Evolutionary conservation across 164 flowering plant genomes (phyloP), one percentile per base, ranked within the genome.

Genomic region (Magnolia sinica): DNA sequence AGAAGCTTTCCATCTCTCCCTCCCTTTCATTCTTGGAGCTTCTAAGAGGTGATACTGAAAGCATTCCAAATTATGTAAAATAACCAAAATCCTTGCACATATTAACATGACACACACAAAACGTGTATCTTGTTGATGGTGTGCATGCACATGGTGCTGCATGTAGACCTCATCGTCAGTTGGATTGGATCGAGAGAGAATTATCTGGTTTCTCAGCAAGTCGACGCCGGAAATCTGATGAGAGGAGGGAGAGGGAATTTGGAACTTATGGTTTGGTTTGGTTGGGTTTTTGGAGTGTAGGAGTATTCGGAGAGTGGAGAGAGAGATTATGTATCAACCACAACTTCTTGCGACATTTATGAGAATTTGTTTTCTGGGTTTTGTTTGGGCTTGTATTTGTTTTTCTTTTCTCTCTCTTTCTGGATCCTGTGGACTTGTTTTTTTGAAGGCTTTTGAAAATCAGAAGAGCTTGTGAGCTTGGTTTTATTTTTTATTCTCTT

Each of bases 41-140:
- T 81, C 83, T 81, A 82, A 88, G 76, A 71, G 96, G 82, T 71
- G 91, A 80, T 80, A 91, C 86, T 66, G 94, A 94, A 76, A 91
- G 89, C 93, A 90, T 91, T 73, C 77, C 86, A 85, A 78, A 55
- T 55, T 70, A 71, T 64, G 72, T 2, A 52, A 52, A 14, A 37
- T 5, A 76, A 58, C 7, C 16, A n/a, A 20, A 51, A 18, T n/a
- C 20, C 10, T 23, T 9, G 4, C 4, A 37, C n/a, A 27, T 31
- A 37, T 50, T 64, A 31, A 5, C 58, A 23, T 11, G 71, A 29
- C 29, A 31, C 20, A 68, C 1, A 19, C n/a, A 37, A 7, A 16
- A 31, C 50, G 31, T 68, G 50, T 31, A 18, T 2, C 14, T 10
- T 14, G 49, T 9, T 31, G 49, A 4, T 24, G 45, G 45, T 37